phyloP scores from a whole-genome alignment of 805 yeast species.

The Dipodascopsis uninucleata region DNA sequence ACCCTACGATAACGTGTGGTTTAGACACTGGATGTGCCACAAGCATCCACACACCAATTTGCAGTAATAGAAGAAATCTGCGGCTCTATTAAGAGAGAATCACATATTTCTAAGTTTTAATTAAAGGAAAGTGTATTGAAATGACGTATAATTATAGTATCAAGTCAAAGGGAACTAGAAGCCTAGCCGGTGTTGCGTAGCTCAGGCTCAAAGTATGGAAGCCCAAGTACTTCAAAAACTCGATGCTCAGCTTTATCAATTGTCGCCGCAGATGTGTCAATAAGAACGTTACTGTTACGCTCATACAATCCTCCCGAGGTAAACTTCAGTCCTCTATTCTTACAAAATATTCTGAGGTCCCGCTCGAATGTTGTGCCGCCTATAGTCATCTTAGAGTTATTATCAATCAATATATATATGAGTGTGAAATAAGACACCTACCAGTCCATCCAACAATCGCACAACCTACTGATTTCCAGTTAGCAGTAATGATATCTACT shows the following conservation, averaged over 20 bases:
- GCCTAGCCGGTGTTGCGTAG: constrained; percentile 25
- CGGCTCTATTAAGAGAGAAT: too few relatives aligned
- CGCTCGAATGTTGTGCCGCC: constrained; percentile 27
- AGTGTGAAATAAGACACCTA: constrained; percentile 1
- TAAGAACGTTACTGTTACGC: constrained; percentile 8
- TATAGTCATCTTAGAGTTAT: not conserved
- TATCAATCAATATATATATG: not conserved
- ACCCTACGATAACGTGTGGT: too few relatives aligned
- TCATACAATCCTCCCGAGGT: constrained; percentile 17
- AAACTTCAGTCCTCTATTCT: constrained; percentile 17
- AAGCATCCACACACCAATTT: too few relatives aligned
- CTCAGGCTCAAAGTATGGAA: constrained; percentile 25
- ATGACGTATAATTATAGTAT: too few relatives aligned
- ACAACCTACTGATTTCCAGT: constrained; percentile 23
- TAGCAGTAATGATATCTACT: constrained; percentile 26
- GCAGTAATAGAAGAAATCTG: too few relatives aligned
- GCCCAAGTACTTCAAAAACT: constrained; percentile 17
- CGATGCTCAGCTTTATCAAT: constrained; percentile 19
- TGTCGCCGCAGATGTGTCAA: constrained; percentile 22
- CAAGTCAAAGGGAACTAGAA: too few relatives aligned
- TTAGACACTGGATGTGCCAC: too few relatives aligned
- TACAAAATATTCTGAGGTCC: constrained; percentile 18
- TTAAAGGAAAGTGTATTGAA: too few relatives aligned
- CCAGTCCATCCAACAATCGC: constrained; percentile 31
- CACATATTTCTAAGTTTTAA: too few relatives aligned